phyloP scores from a whole-genome alignment of 148 eudicot genomes.

The Fagopyrum esculentum region DNA sequence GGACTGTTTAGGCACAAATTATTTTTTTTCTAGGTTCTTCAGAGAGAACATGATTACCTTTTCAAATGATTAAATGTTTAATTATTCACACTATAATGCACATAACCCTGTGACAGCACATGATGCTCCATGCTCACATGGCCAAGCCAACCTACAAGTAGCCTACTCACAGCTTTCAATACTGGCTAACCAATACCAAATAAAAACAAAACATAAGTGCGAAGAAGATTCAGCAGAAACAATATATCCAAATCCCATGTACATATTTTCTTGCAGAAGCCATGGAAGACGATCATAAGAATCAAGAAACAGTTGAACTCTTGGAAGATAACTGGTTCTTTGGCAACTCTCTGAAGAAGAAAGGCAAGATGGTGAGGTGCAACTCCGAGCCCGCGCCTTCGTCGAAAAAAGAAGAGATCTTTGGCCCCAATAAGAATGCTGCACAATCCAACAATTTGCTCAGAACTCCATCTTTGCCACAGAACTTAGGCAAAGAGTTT shows the following conservation, averaged over 20 bases:
- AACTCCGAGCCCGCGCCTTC: constrained; percentile 49
- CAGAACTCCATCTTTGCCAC: constrained; percentile 46
- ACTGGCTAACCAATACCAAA: neutral
- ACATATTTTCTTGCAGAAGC: neutral
- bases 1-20: too few species aligned
- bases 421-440: constrained; percentile 5
- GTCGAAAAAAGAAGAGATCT: constrained; percentile 9
- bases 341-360: constrained; percentile 39
- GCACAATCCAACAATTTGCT: neutral
- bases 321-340: constrained; percentile 64
- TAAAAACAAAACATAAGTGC: neutral
- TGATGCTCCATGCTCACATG: constrained; percentile 25
- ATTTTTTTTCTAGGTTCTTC: neutral
- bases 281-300: constrained; percentile 22
- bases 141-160: constrained; percentile 26
- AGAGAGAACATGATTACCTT: neutral
- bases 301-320: constrained; percentile 29
- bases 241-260: neutral
- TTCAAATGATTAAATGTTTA: neutral
- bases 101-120: constrained; percentile 10
- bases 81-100: constrained; percentile 7
- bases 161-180: constrained; percentile 29
- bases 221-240: neutral
- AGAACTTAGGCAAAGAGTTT: constrained; percentile 17
- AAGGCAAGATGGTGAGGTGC: constrained; percentile 36